Percentiles rank a stretch among this genome's conserved stretches.
These are phyloP conservation scores for Aspergillus ochraceus DNA, from an alignment of 2,329 filamentous ascomycete species.

Conservation along the genomic window DNA sequence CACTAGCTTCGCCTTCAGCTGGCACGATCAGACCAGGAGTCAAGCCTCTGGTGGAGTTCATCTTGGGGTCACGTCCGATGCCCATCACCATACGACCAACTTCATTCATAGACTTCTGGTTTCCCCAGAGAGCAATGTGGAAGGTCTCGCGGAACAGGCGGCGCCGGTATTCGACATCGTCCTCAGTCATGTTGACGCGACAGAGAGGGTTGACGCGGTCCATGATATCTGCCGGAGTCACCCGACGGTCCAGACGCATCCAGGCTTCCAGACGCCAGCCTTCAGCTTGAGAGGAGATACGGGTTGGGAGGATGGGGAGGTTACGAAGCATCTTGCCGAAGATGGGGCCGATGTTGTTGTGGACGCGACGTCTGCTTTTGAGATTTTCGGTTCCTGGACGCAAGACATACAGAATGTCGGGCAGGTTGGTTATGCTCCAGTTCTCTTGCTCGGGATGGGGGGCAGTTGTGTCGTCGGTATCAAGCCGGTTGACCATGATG, in stretches of 20 bases:
- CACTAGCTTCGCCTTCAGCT: constrained; percentile 15
- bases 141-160: constrained; percentile 14
- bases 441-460: constrained; percentile 15
- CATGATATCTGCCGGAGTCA: constrained; percentile 23
- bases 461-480: constrained; percentile 11
- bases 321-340: constrained; percentile 15
- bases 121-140: constrained; percentile 14
- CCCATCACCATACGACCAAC: constrained; percentile 3
- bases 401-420: constrained; percentile 27
- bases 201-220: constrained; percentile 21
- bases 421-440: constrained; percentile 27
- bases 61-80: constrained; percentile 6
- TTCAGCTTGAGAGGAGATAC: constrained; percentile 22
- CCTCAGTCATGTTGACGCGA: neutral
- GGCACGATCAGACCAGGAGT: constrained; percentile 19
- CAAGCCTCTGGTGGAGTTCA: constrained; percentile 18
- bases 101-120: constrained; percentile 8
- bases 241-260: constrained; percentile 25
- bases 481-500: neutral
- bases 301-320: constrained; percentile 15
- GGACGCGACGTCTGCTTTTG: constrained; percentile 2
- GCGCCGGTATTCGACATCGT: constrained; percentile 13
- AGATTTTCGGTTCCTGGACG: constrained; percentile 8
- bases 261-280: constrained; percentile 29
- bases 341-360: constrained; percentile 11